phyloP scores from a whole-genome alignment of 257 asterid species.

The Linaria vulgaris region DNA sequence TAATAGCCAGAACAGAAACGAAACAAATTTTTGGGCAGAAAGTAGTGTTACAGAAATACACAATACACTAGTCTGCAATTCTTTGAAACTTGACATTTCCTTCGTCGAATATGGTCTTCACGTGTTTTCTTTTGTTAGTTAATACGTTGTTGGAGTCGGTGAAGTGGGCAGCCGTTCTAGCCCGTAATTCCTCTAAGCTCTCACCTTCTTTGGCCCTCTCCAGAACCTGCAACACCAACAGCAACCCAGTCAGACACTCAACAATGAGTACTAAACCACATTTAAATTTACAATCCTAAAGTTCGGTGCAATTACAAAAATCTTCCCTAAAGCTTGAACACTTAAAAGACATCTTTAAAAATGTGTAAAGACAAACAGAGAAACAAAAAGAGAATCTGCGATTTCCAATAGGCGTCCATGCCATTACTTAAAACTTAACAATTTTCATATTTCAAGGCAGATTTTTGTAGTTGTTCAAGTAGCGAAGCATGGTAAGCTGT shows the following conservation, averaged over 20 bases:
- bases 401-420: no score
- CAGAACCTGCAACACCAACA: conserved; percentile 55
- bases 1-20: not conserved
- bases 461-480: no score
- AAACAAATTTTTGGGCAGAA: not conserved
- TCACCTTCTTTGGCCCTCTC: conserved; percentile 97
- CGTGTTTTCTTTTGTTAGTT: conserved; percentile 65
- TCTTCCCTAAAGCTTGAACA: no score
- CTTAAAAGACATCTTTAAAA: no score
- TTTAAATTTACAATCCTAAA: no score
- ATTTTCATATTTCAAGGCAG: no score
- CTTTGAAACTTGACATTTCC: conserved; percentile 57
- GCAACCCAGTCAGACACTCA: conserved; percentile 18
- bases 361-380: no score
- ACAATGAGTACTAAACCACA: not conserved
- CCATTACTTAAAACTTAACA: no score
- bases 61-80: conserved; percentile 36
- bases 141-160: conserved; percentile 45
- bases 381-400: no score
- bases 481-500: no score
- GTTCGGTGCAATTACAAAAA: no score
- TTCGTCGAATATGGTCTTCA: conserved; percentile 55
- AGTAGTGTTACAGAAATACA: not conserved
- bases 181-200: conserved; percentile 84
- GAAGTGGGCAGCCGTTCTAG: conserved; percentile 80